Base-by-base conservation (phyloP, 1,139 yeast species). In the Geotrichum fermentans region DNA sequence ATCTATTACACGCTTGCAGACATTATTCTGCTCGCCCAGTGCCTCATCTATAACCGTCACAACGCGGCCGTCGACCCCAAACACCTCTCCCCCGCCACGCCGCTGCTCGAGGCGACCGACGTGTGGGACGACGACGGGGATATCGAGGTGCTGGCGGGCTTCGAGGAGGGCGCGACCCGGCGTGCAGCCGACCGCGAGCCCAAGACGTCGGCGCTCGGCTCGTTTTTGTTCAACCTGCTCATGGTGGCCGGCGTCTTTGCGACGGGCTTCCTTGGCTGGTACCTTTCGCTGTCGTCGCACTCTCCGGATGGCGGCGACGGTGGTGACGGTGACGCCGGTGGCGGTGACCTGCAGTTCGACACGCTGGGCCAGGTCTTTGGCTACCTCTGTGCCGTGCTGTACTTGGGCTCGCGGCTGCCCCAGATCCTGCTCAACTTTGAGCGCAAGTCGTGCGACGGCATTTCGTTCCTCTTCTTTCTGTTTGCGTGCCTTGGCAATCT, bases 401-500 rank as follows among this genome's bases (percentile, higher is more conserved):
- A 90, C 64, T 70, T 90, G 57, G 96, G 96, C 1, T 88, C 96
- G 14, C 73, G 97, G 58, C 68, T 90, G 21, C 97, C 97, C 0
- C 97, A 90, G 68, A 86, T 90, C 53, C 66, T 86, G 51, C 74
- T 90, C 54, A 90, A 90, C 68, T 87, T 74, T 63, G 74, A 82
- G 64, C 76, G 97, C 59, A 88, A 88, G 68, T 84, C 95, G 1
- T 86, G 96, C 62, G 97, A 89, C 53, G 97, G 97, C 26, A 84
- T 90, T 47, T 84, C 95, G 24, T 88, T 90, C 64, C 74, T 90
- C 75, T 90, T 90, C 68, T 90, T 90, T 68, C 70, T 89, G 36
- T 89, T 90, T 73, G 97, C 97, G 32, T 88, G 96, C 65, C 70
- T 90, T 53, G 97, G 97, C 42, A 90, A 90, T 65, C 72, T 86